Conservation (phyloP, 108 stramenopile species). For the Cyclostephanos tholiformis region DNA sequence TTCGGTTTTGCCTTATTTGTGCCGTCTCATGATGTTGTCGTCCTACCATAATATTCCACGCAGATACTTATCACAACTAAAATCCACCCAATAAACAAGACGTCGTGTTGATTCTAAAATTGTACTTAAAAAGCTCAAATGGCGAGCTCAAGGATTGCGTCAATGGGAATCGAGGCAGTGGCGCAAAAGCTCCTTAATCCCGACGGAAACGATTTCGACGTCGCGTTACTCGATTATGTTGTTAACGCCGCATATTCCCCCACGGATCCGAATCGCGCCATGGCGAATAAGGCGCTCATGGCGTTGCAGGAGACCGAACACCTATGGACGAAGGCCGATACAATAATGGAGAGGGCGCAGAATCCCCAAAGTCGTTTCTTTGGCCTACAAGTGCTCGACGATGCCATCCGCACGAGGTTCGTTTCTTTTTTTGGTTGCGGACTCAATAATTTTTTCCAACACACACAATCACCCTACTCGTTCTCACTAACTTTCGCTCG, state of each 20-base stretch:
- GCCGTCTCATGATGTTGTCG: background rate
- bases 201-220: constrained; percentile 77
- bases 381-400: constrained; percentile 87
- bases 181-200: constrained; percentile 49
- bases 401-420: constrained; percentile 85
- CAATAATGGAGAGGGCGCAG: constrained; percentile 80
- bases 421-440: constrained; percentile 12
- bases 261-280: constrained; percentile 72
- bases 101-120: background rate
- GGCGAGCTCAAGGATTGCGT: background rate
- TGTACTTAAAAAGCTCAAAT: background rate
- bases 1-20: background rate
- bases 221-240: constrained; percentile 80
- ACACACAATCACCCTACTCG: background rate
- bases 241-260: constrained; percentile 85
- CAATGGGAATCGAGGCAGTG: constrained; percentile 40
- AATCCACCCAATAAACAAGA: background rate
- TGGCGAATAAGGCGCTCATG: constrained; percentile 91
- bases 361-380: constrained; percentile 89
- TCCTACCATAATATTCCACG: background rate
- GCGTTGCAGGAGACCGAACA: constrained; percentile 83
- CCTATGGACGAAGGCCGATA: constrained; percentile 86
- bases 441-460: too few species aligned
- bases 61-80: background rate
- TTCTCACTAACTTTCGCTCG: background rate